phyloP scores from a whole-genome alignment of 1,284 basidiomycete species.

The Ganoderma leucocontextum region DNA sequence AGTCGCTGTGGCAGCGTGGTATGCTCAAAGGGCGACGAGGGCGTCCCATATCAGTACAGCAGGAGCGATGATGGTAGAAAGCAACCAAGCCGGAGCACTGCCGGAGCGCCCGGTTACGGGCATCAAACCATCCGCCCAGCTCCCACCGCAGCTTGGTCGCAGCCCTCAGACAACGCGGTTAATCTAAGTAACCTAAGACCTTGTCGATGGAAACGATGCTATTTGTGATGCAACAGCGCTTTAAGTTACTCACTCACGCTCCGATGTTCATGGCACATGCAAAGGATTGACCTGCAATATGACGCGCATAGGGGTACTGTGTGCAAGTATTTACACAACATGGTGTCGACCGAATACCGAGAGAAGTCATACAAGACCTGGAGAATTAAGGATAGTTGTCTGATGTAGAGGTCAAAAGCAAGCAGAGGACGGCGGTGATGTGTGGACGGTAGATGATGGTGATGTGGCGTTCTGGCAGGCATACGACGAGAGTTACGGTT shows the following conservation, averaged over 20 bases:
- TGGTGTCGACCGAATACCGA: not conserved
- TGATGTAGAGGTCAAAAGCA: constrained; percentile 7
- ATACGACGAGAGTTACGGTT: constrained; percentile 27
- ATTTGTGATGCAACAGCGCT: not conserved
- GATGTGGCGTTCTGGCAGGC: constrained; percentile 25
- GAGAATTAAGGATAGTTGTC: constrained; percentile 12
- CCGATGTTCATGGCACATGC: not conserved
- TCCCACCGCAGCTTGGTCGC: not conserved
- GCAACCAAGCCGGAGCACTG: not conserved
- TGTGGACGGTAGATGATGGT: not conserved
- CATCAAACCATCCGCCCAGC: too few species aligned
- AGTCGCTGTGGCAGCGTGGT: not conserved
- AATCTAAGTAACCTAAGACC: too few species aligned
- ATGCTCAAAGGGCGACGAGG: not conserved
- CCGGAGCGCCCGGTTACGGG: not conserved
- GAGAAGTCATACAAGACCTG: constrained; percentile 12
- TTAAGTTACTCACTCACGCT: not conserved
- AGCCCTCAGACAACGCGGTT: not conserved
- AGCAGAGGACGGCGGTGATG: constrained; percentile 3
- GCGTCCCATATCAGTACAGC: not conserved
- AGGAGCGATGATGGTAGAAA: not conserved
- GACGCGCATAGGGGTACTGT: not conserved
- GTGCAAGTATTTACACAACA: constrained; percentile 13
- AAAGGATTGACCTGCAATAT: not conserved
- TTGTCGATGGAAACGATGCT: not conserved